Percentiles rank a stretch among this genome's conserved stretches.
phyloP scores from a whole-genome alignment of 805 yeast species.

The Schizosaccharomyces osmophilus region DNA sequence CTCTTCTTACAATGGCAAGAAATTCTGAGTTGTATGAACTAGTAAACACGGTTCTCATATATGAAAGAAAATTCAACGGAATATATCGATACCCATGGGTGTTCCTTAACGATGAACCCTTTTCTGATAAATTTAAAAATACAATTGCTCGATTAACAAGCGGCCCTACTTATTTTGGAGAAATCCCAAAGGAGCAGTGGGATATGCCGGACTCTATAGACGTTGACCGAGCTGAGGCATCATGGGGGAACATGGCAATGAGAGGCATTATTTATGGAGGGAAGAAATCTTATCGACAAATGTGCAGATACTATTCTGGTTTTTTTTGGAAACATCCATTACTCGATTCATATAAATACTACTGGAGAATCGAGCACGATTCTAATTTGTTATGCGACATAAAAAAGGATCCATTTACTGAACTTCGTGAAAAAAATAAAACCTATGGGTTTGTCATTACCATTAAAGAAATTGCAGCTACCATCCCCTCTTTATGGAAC shows the following conservation, averaged over 20 bases:
- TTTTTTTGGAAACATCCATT: conserved; percentile 62
- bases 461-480: conserved; percentile 30
- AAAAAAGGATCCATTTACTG: conserved; percentile 19
- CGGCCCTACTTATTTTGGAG: conserved; percentile 49
- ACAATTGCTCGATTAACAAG: conserved; percentile 44
- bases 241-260: not conserved
- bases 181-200: conserved; percentile 72
- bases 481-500: conserved; percentile 43
- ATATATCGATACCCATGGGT: conserved; percentile 83
- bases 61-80: conserved; percentile 74
- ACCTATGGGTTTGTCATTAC: conserved; percentile 45
- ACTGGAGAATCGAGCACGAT: conserved; percentile 90
- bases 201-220: conserved; percentile 68
- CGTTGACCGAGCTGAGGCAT: conserved; percentile 17
- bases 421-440: conserved; percentile 29
- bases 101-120: conserved; percentile 68
- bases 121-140: conserved; percentile 54
- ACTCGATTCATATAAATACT: conserved; percentile 56
- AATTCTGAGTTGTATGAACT: conserved; percentile 37
- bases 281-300: conserved; percentile 53
- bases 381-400: conserved; percentile 61
- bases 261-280: conserved; percentile 37
- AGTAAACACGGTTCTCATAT: conserved; percentile 27
- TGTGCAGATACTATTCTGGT: conserved; percentile 83
- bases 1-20: conserved; percentile 45